phyloP scores from a whole-genome alignment of 768 basidiomycete genomes.

The Kwoniella heveanensis region DNA sequence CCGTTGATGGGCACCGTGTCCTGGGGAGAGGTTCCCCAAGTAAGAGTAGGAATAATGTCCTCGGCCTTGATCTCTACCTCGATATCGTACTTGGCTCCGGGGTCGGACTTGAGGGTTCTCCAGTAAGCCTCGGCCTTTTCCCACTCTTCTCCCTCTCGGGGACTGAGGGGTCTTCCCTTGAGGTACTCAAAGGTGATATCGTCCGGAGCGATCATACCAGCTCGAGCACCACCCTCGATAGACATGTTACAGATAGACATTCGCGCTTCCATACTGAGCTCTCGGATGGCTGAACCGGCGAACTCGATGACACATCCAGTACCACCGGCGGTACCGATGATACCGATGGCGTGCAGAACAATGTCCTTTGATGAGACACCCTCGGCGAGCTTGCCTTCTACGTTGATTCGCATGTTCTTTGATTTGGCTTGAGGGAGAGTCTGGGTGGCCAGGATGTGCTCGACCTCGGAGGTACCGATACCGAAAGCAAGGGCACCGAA shows the following conservation, averaged over 20 bases:
- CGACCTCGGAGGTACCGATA: constrained; percentile 91
- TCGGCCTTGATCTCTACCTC: constrained; percentile 77
- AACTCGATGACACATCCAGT: constrained; percentile 91
- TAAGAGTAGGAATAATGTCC: constrained; percentile 85
- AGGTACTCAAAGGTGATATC: constrained; percentile 84
- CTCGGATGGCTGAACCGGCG: constrained; percentile 81
- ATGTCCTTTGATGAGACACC: constrained; percentile 87
- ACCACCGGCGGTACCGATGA: constrained; percentile 90
- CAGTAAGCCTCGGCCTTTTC: constrained; percentile 82
- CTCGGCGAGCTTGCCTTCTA: constrained; percentile 76
- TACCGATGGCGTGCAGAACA: constrained; percentile 83
- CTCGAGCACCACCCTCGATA: constrained; percentile 88
- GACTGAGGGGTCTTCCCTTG: constrained; percentile 74
- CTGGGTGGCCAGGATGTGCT: constrained; percentile 91
- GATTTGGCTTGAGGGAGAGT: constrained; percentile 81
- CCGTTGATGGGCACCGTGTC: constrained; percentile 83
- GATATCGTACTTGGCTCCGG: constrained; percentile 79
- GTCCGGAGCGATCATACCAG: constrained; percentile 90
- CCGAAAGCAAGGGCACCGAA: constrained; percentile 92
- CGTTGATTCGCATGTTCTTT: constrained; percentile 89
- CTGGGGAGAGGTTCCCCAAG: constrained; percentile 91
- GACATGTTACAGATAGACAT: constrained; percentile 84
- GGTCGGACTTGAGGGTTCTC: constrained; percentile 74
- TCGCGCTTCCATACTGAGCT: constrained; percentile 84
- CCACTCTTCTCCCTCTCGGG: constrained; percentile 78